phyloP scores from a whole-genome alignment of 805 yeast genomes.

The Wickerhamiella domercqiae region DNA sequence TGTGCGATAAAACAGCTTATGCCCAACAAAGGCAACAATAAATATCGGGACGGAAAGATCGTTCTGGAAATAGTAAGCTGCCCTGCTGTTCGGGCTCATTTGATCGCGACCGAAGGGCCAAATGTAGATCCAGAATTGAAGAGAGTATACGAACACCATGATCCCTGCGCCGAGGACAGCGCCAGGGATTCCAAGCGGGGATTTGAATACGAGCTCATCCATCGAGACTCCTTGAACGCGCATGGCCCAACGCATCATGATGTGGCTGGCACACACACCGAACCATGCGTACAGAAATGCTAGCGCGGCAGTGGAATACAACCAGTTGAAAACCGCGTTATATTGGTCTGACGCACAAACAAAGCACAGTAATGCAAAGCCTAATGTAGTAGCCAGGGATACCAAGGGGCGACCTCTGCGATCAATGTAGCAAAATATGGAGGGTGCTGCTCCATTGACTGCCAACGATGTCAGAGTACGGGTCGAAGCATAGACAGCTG shows the following conservation, averaged over 20 bases:
- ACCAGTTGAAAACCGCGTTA: constrained; percentile 18
- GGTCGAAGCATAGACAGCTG: constrained; percentile 53
- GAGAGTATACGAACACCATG: constrained; percentile 45
- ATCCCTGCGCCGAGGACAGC: constrained; percentile 46
- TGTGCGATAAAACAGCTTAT: constrained; percentile 22
- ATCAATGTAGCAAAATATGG: constrained; percentile 50
- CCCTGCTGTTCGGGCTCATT: background rate
- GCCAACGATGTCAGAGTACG: constrained; percentile 53
- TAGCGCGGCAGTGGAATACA: constrained; percentile 17
- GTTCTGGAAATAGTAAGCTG: constrained; percentile 25
- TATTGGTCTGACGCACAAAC: constrained; percentile 39
- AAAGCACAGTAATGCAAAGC: constrained; percentile 40
- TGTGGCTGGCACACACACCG: constrained; percentile 9
- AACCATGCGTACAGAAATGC: constrained; percentile 18
- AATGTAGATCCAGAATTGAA: constrained; percentile 72
- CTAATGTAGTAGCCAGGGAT: constrained; percentile 35
- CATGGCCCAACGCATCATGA: constrained; percentile 41
- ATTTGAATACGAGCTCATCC: constrained; percentile 50
- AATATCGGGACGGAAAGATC: constrained; percentile 30
- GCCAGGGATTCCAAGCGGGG: constrained; percentile 58
- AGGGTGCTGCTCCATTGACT: constrained; percentile 47
- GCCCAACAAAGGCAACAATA: constrained; percentile 12
- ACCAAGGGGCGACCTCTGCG: constrained; percentile 62
- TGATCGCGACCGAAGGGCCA: constrained; percentile 40
- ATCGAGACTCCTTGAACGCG: constrained; percentile 47